Base-by-base conservation (phyloP, 129 eudicot genomes). In the Pseudognaphalium luteoalbum region DNA sequence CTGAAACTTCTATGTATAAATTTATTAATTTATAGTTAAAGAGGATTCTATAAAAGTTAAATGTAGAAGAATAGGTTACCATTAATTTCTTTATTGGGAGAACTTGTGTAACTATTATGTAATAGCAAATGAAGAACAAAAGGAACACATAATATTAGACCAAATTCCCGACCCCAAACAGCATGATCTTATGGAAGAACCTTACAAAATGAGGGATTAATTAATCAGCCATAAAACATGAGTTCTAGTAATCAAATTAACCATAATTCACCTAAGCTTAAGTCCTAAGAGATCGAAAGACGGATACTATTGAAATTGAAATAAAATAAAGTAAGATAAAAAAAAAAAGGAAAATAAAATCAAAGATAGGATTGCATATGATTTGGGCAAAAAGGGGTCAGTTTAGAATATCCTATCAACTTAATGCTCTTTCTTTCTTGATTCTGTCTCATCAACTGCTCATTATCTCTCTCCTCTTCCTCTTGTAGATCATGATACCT, bases 191-290 rank as follows among this genome's bases (percentile, higher is more conserved):
- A 84, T 61, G 58, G 69, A 81, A 78, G 78, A 68, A 69, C 66
- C 80, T 81, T 81, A 79, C 84, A 73, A 78, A 86, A 76, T 81
- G 79, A 86, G 86, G 74, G 79, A 86, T 75, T 77, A 71, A 47
- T 47, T 47, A 47, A 65, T 78, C 82, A 71, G 72, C 63, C 72
- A 62, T 68, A 76, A 47, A 75, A 81, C 84, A 78, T 83, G 78
- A 85, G 75, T 83, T 83, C 63, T 68, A 80, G 76, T 47, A 67
- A 80, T 80, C 68, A 80, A 80, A 74, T 74, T 76, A 80, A 80
- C 85, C 88, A 80, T 83, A 76, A 83, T 78, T 83, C 70, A 64
- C 70, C 87, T 75, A 70, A 78, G 11, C 76, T 76, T 50, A 66
- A 4, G 29, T 68, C 80, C 85, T 84, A 85, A 54, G 74, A 52